Percentiles rank a stretch among this genome's conserved stretches.
Conservation (phyloP, 306 rosid genomes). For the Citrullus amarus region DNA sequence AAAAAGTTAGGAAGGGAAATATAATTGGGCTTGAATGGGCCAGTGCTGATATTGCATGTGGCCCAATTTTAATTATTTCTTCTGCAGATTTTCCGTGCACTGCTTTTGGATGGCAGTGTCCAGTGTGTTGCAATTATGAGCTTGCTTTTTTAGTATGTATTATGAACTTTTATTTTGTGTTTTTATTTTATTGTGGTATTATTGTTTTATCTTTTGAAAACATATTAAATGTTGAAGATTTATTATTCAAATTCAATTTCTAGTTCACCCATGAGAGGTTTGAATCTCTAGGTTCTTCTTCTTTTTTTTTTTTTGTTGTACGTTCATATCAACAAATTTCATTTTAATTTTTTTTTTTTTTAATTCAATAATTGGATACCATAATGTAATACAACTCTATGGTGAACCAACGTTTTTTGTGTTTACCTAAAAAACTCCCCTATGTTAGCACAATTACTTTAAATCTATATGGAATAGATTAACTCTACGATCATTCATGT, state of each 20-base stretch:
- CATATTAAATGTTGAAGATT: neutral
- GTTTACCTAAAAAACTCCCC: too few species aligned
- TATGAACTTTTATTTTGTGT: too few species aligned
- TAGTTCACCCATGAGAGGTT: neutral
- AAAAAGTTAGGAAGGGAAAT: neutral
- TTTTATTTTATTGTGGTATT: neutral
- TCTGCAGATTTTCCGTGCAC: slow-evolving; percentile 3
- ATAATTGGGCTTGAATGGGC: slow-evolving; percentile 6
- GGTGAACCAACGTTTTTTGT: too few species aligned
- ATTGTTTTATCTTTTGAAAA: neutral
- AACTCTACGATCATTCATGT: too few species aligned
- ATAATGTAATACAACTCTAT: too few species aligned
- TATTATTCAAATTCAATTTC: neutral
- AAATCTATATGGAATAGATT: too few species aligned
- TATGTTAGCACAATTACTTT: too few species aligned
- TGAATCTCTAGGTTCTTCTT: too few species aligned
- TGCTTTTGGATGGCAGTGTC: neutral
- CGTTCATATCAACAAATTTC: too few species aligned
- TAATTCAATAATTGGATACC: too few species aligned
- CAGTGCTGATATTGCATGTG: neutral
- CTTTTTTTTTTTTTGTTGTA: too few species aligned
- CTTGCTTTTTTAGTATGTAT: neutral
- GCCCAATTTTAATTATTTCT: slow-evolving; percentile 1
- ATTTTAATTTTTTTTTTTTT: too few species aligned
- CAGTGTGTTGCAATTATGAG: neutral